These are phyloP conservation scores for Entomortierella beljakovae DNA, from an alignment of 192 early-diverging fungal genomes.

Conservation along the genomic window DNA sequence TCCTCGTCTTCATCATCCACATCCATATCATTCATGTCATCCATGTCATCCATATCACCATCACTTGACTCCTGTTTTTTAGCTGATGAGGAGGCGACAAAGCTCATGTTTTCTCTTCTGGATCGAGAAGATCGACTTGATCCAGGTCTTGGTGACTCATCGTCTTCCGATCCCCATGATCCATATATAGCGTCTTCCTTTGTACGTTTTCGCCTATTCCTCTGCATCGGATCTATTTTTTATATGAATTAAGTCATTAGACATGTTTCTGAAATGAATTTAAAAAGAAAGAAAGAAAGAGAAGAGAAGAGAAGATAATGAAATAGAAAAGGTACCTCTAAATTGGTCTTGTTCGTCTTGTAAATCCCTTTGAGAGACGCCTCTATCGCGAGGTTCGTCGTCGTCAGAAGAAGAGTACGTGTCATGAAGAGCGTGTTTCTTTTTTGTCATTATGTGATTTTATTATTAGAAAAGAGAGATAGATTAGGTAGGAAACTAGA, in stretches of 20 bases:
- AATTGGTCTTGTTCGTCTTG: conserved; percentile 69
- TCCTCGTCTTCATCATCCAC: conserved; percentile 22
- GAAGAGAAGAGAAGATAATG: neutral
- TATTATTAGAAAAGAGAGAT: conserved; percentile 2
- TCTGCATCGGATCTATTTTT: conserved; percentile 33
- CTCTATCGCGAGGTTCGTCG: conserved; percentile 29
- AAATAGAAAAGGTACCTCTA: conserved; percentile 22
- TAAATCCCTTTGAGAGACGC: conserved; percentile 56
- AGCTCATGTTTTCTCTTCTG: conserved; percentile 31
- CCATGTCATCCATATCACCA: neutral
- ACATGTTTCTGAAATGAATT: neutral
- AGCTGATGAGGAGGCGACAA: conserved; percentile 24
- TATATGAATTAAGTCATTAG: too few relatives aligned
- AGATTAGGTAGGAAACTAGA: neutral
- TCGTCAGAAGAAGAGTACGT: conserved; percentile 43
- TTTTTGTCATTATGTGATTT: conserved; percentile 20
- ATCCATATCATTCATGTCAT: conserved; percentile 37
- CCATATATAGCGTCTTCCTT: conserved; percentile 74
- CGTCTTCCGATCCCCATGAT: conserved; percentile 47
- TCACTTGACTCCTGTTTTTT: neutral
- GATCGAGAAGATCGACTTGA: conserved; percentile 9
- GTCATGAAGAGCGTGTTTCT: conserved; percentile 30
- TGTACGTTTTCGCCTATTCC: conserved; percentile 59
- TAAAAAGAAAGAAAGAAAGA: neutral
- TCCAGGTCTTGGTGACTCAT: neutral